Evolutionary conservation across 2,329 filamentous ascomycete genomes (phyloP).

Genomic region (Simplicillium aogashimaense): DNA sequence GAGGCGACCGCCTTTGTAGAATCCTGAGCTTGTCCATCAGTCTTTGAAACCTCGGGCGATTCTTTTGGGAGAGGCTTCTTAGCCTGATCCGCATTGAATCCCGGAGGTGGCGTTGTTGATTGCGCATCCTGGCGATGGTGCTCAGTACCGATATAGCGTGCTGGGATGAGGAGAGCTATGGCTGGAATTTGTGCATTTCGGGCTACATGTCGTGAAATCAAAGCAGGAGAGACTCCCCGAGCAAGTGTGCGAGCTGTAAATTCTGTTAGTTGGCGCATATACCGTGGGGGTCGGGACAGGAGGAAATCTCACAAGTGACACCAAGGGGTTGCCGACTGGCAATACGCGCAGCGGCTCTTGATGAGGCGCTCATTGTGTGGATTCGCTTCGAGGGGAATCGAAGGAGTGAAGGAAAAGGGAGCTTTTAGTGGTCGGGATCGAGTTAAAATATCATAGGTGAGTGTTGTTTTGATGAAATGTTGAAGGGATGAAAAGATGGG

Average conservation of each 20-base stretch:
- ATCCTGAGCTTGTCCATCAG: slow-evolving; percentile 10
- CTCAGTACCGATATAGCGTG: slow-evolving; percentile 48
- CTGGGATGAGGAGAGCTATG: slow-evolving; percentile 46
- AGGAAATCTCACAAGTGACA: slow-evolving; percentile 30
- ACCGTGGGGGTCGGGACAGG: slow-evolving; percentile 1
- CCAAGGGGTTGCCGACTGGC: slow-evolving; percentile 43
- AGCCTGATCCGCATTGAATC: slow-evolving; percentile 83
- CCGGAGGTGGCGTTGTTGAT: slow-evolving; percentile 62
- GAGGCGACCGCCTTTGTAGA: slow-evolving; percentile 13
- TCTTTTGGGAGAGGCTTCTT: slow-evolving; percentile 70
- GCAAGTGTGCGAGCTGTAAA: slow-evolving; percentile 35
- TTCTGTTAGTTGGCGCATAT: slow-evolving; percentile 4
- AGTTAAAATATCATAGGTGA: no score
- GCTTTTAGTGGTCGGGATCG: no score
- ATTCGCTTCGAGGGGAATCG: neutral
- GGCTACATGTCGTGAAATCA: slow-evolving; percentile 35
- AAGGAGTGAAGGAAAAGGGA: no score
- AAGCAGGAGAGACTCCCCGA: slow-evolving; percentile 33
- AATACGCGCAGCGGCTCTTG: slow-evolving; percentile 40
- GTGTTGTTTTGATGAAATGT: no score
- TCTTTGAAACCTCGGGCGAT: slow-evolving; percentile 21
- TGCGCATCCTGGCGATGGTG: slow-evolving; percentile 40
- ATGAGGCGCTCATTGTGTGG: slow-evolving; percentile 43
- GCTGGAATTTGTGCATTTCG: slow-evolving; percentile 37
- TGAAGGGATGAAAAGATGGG: no score